These are phyloP conservation scores for Pseudoscleropodium purum DNA, from an alignment of 225 moss, liverwort and hornwort species.

Conservation along the genomic window DNA sequence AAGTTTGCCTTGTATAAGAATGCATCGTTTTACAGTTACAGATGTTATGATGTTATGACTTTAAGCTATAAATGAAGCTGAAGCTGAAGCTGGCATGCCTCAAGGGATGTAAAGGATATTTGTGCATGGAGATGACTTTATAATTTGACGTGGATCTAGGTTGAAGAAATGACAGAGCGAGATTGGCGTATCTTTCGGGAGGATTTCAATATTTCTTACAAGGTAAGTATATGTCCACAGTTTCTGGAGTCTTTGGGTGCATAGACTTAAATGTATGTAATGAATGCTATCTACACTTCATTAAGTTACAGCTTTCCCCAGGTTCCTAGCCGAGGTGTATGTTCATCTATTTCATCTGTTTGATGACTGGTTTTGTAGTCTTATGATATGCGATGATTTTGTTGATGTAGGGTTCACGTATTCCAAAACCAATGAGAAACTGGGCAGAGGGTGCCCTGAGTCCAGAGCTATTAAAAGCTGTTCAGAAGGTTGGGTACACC, in stretches of 20 bases:
- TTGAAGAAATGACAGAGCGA: constrained; percentile 98
- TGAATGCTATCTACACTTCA: not conserved
- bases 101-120: not conserved
- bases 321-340: not conserved
- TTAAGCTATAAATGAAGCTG: not conserved
- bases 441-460: constrained; percentile 93
- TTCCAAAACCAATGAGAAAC: constrained; percentile 95
- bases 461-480: constrained; percentile 86
- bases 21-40: not conserved
- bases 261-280: not conserved
- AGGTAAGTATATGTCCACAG: constrained; percentile 22
- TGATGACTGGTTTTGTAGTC: not conserved
- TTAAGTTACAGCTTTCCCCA: not conserved
- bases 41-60: not conserved
- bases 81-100: not conserved
- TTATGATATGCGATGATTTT: not conserved
- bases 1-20: not conserved
- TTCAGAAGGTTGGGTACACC: constrained; percentile 91
- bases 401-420: constrained; percentile 72
- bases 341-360: not conserved
- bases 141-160: constrained; percentile 27
- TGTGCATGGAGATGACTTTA: not conserved
- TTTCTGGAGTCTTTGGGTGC: not conserved
- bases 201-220: constrained; percentile 97
- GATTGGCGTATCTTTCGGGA: constrained; percentile 98